These are phyloP conservation scores for Aspergillus quadricinctus DNA, from an alignment of 2,329 filamentous ascomycete species.

Conservation along the genomic window DNA sequence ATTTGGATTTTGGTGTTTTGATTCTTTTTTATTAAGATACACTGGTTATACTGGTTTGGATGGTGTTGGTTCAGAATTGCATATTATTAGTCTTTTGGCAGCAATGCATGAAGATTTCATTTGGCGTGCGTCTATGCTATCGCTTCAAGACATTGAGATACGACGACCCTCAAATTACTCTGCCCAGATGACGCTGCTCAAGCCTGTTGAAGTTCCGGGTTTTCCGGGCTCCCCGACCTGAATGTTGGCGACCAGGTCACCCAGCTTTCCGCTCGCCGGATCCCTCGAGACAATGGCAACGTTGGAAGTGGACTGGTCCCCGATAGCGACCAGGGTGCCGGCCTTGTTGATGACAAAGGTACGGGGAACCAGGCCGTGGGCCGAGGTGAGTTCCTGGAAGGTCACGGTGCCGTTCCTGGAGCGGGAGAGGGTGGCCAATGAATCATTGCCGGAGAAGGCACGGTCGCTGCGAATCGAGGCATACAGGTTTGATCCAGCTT, in stretches of 20 bases:
- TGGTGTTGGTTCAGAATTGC: neutral
- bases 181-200: constrained; percentile 36
- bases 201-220: constrained; percentile 22
- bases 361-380: constrained; percentile 62
- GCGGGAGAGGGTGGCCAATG: constrained; percentile 24
- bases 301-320: constrained; percentile 57
- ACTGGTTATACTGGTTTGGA: neutral
- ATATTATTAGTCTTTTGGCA: neutral
- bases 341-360: constrained; percentile 64
- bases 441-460: constrained; percentile 25
- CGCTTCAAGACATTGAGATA: neutral
- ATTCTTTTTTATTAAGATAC: neutral
- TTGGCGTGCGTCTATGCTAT: neutral
- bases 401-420: constrained; percentile 58
- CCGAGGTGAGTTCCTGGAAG: constrained; percentile 56
- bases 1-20: neutral
- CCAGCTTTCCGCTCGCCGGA: constrained; percentile 55
- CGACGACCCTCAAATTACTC: constrained; percentile 12
- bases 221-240: constrained; percentile 26
- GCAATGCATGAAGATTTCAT: neutral
- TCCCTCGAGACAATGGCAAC: constrained; percentile 62
- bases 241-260: constrained; percentile 31
- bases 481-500: constrained; percentile 22
- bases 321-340: constrained; percentile 62
- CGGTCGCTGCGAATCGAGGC: constrained; percentile 31